Evolutionary conservation across 2,329 filamentous ascomycete genomes (phyloP), one percentile per base, ranked within the genome.

Genomic region (Fusarium guadeloupense): DNA sequence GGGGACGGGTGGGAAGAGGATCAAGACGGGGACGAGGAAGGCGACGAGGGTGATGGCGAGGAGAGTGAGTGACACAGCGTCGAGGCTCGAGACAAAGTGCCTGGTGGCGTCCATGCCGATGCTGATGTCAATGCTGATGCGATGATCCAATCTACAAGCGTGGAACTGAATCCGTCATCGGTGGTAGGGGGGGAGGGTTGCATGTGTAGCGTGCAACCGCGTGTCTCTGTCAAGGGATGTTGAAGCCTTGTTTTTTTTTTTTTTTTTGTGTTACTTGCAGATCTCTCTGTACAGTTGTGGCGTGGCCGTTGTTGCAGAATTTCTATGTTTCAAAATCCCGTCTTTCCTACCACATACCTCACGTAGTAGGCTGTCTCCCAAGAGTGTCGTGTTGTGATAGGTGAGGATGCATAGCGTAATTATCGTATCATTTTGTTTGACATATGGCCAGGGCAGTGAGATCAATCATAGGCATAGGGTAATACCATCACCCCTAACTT

Each of bases 1-100:
- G 9, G 80, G 77, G 16, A 85, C 73, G 1, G 84, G 84, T 10
- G 84, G 84, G 59, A 86, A 82, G 53, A 85, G 75, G 57, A 84
- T 74, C 52, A 85, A 75, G 52, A 86, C 72, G 26, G 84, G 84
- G 41, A 85, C 64, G 59, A 83, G 62, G 69, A 86, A 86, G 62
- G 81, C 81, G 50, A 77, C 47, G 42, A 83, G 62, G 9, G 82
- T 84, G 48, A 76, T 58, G 46, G 76, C 45, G 40, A 83, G 71
- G 38, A 83, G 72, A 42, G 79, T 68, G 46, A 78, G 67, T 44
- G 75, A 70, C 33, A 69, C 54, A 28, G 61, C 53, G 50, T 77
- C 71, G 49, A 77, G 54, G 43, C 63, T 56, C 16, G 54, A 62
- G 19, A 70, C 54, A 41, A 62, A 57, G 12, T 68, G 49, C 45